Evolutionary conservation across 495 filamentous ascomycete species (phyloP), one percentile per base, ranked within the genome.

Genomic region (Annulohypoxylon bovei): DNA sequence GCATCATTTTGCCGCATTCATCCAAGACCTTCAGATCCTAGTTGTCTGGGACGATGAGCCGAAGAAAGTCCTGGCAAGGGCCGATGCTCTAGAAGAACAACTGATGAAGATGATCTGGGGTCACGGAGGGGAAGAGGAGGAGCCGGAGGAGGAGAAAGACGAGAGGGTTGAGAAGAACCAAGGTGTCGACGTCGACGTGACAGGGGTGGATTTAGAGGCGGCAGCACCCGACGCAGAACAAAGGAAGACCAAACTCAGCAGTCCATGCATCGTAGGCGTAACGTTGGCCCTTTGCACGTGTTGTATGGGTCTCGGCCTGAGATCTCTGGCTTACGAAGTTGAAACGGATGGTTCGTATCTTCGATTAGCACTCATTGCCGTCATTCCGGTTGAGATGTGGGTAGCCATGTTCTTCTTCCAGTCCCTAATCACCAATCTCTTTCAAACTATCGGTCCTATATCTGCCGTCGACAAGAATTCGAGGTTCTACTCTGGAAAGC

Each of bases 31-130:
- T n/a, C 77, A 79, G 27, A 77, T 89, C 4, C 72, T 91, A 16
- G 79, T 90, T 12, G 87, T 90, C n/a, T 91, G 89, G 89, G 89
- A 88, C 47, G 89, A 91, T 62, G 84, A 88, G 27, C 87, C 88
- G 0, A 81, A 83, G 67, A 80, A 85, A 37, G 71, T 89, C 9
- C 68, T 89, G 14, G 73, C 77, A 1, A 81, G 88, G 27, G 86
- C 81, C 1, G 76, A 79, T 8, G 73, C 74, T 30, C 77, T 90
- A 20, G 84, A 89, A 75, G 65, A 72, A 49, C 78, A 84, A 27
- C 67, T 90, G 44, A 85, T 91, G 75, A 76, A 78, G 53, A 81
- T 86, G 68, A 87, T 89, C 32, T 88, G 87, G 83, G 79, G 80
- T 18, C 70, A 75, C 1, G 84, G 77, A 3, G 70, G 80, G 5